These are phyloP conservation scores for Chaetomium olivaceum DNA, from an alignment of 2,329 filamentous ascomycete genomes.

Conservation along the genomic window DNA sequence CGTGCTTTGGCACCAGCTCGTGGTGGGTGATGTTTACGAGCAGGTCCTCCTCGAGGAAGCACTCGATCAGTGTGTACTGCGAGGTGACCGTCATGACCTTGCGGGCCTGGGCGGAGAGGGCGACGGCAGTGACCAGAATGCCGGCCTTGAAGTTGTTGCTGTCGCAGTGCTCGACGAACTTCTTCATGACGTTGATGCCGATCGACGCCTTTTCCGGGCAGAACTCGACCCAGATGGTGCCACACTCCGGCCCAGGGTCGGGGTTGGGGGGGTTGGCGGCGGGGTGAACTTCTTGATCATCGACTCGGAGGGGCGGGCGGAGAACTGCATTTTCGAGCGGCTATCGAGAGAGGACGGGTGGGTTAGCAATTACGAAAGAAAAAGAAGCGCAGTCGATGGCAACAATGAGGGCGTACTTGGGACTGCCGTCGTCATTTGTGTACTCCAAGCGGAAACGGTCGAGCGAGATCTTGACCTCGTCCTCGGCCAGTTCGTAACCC, in stretches of 20 bases:
- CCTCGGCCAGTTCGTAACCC: conserved; percentile 91
- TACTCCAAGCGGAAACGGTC: conserved; percentile 77
- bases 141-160: conserved; percentile 83
- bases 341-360: conserved; percentile 47
- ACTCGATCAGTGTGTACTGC: conserved; percentile 79
- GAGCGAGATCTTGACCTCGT: conserved; percentile 83
- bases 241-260: conserved; percentile 71
- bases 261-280: conserved; percentile 68
- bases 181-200: conserved; percentile 88
- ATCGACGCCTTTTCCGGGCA: conserved; percentile 68
- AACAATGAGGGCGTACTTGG: conserved; percentile 62
- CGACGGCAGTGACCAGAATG: conserved; percentile 81
- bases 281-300: conserved; percentile 86
- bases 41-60: conserved; percentile 93
- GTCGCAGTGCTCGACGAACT: conserved; percentile 80
- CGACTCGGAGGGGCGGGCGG: conserved; percentile 75
- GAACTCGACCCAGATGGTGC: conserved; percentile 93
- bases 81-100: conserved; percentile 80
- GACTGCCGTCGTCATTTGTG: conserved; percentile 68
- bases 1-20: conserved; percentile 91
- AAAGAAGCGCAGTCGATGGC: not conserved
- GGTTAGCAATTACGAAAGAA: not conserved
- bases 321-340: conserved; percentile 82
- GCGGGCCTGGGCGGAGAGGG: conserved; percentile 82
- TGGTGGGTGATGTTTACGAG: conserved; percentile 98